These are phyloP conservation scores for Penicillium lagena DNA, from an alignment of 495 filamentous ascomycete genomes.

Conservation along the genomic window DNA sequence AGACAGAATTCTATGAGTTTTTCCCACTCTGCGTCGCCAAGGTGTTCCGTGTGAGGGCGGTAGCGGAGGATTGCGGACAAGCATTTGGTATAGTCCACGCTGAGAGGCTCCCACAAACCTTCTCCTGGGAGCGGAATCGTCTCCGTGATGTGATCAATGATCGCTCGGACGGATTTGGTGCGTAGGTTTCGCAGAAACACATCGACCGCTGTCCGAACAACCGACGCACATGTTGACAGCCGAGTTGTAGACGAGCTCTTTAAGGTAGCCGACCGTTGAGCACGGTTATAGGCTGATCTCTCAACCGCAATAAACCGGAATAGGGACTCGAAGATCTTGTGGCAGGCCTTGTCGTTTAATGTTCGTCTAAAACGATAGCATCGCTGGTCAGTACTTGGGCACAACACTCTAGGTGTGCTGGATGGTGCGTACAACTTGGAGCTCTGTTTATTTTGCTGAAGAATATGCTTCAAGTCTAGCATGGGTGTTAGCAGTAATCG, in stretches of 20 bases:
- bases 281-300: conserved; percentile 54
- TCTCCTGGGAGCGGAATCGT: conserved; percentile 54
- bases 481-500: conserved; percentile 7
- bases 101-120: conserved; percentile 63
- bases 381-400: conserved; percentile 11
- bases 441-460: conserved; percentile 52
- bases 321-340: conserved; percentile 73
- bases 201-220: conserved; percentile 64
- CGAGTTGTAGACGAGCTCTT: conserved; percentile 44
- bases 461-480: conserved; percentile 55
- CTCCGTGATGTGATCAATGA: conserved; percentile 77
- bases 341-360: conserved; percentile 70
- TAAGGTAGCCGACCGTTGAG: conserved; percentile 37
- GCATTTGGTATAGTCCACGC: conserved; percentile 72
- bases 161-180: conserved; percentile 65
- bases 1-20: conserved; percentile 61
- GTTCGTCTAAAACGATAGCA: conserved; percentile 28
- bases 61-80: conserved; percentile 63
- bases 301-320: conserved; percentile 65
- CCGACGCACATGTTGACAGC: conserved; percentile 64
- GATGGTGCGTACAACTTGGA: conserved; percentile 45
- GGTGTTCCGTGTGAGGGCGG: conserved; percentile 70
- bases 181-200: conserved; percentile 61
- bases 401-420: not conserved
- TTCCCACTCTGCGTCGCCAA: conserved; percentile 62